Evolutionary conservation across 768 basidiomycete species (phyloP).

Genomic region (Lactarius akahatsu): DNA sequence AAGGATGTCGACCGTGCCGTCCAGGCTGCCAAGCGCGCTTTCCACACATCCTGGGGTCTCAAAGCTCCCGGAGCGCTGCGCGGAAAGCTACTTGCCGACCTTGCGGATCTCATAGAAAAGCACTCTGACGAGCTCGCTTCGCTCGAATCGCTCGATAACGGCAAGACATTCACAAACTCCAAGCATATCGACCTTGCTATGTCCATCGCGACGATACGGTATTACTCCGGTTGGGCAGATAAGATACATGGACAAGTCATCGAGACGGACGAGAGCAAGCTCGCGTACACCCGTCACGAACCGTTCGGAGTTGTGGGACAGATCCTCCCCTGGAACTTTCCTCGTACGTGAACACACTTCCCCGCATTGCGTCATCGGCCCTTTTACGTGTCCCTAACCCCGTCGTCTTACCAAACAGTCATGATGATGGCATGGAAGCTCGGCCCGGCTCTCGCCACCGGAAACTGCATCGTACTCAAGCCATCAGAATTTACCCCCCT

Average conservation of each 20-base stretch:
- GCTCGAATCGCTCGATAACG: constrained; percentile 70
- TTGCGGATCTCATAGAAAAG: constrained; percentile 63
- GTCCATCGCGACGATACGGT: constrained; percentile 55
- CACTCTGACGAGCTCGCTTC: constrained; percentile 67
- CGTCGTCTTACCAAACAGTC: constrained; percentile 32
- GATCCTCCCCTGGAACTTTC: constrained; percentile 72
- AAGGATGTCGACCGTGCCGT: constrained; percentile 81
- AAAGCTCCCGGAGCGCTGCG: constrained; percentile 54
- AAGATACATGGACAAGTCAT: constrained; percentile 77
- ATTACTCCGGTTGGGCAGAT: constrained; percentile 91
- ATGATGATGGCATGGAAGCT: constrained; percentile 62
- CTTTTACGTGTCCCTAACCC: not conserved
- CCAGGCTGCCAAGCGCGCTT: constrained; percentile 59
- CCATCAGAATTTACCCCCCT: constrained; percentile 67
- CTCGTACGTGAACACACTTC: constrained; percentile 36
- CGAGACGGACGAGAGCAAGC: constrained; percentile 52
- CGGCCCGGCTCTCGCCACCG: constrained; percentile 62
- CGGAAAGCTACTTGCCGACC: constrained; percentile 55
- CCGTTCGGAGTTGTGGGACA: constrained; percentile 56
- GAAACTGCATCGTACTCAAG: constrained; percentile 61
- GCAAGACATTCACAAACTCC: constrained; percentile 54
- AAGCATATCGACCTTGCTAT: constrained; percentile 49
- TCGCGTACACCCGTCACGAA: constrained; percentile 61
- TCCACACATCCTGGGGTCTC: constrained; percentile 68
- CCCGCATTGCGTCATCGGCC: not conserved